A percentile compares a stretch with the other conserved stretches of the same genome.
These are phyloP conservation scores for Fusarium anthophilum DNA, from an alignment of 2,329 filamentous ascomycete species.

Conservation along the genomic window DNA sequence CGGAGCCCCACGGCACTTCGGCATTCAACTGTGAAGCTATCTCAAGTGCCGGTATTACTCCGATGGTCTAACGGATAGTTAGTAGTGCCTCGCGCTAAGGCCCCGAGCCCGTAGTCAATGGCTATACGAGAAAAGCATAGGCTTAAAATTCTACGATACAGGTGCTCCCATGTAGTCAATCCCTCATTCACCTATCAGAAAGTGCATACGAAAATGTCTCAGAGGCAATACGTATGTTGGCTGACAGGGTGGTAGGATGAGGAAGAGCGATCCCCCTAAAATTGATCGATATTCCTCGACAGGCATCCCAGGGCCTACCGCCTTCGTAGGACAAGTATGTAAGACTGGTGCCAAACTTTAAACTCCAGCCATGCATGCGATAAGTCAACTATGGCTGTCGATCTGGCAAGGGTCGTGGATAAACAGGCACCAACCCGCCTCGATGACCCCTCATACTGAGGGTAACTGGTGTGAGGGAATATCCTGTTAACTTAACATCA, in stretches of 20 bases:
- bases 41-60: background rate
- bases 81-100: background rate
- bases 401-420: too few relatives aligned
- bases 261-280: background rate
- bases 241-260: background rate
- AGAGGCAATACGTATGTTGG: background rate
- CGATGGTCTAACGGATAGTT: background rate
- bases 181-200: accelerated
- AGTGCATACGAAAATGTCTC: too few relatives aligned
- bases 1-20: background rate
- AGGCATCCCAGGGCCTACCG: background rate
- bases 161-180: background rate
- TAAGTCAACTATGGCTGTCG: background rate
- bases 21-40: background rate
- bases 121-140: background rate
- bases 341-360: background rate
- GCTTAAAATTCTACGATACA: background rate
- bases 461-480: background rate
- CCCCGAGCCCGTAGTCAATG: background rate
- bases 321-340: background rate
- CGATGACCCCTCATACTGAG: background rate
- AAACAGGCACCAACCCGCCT: background rate
- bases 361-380: background rate
- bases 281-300: background rate
- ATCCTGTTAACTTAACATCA: background rate